Evolutionary conservation across 2,329 filamentous ascomycete genomes (phyloP), one percentile per base, ranked within the genome.

Genomic region (Geosmithia putterillii): DNA sequence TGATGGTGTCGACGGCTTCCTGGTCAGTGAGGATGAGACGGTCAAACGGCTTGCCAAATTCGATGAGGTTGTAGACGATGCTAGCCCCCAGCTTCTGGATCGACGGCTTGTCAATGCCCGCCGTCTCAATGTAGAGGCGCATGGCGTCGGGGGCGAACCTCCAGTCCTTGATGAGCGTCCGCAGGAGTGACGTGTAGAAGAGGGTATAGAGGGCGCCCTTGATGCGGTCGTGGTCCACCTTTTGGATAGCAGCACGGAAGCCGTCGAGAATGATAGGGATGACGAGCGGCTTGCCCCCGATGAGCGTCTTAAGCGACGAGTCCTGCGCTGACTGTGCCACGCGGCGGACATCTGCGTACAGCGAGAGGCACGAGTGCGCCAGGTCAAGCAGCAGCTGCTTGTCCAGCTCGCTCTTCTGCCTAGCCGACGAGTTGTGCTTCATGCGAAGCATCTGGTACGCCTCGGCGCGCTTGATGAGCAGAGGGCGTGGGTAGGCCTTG

Each of bases 381-480:
- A 98, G 72, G 58, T 98, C 89, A 15, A 94, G 70, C 1, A 98
- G 69, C 12, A 98, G 66, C 14, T 71, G 74, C 59, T 88, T 90
- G 61, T 98, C 92, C 1, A 98, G 70, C n/a, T 88, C 81, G 28
- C 87, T 94, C 59, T 90, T 89, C 38, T 85, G 84, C 42, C 92
- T 76, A 18, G 90, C 85, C 2, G 86, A 82, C 22, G 90, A 83
- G 53, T 96, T 98, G 64, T 95, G 89, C 52, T 94, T 86, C 42
- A 95, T 71, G n/a, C 92, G 82, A 58, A 95, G 83, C 44, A 95
- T 73, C 55, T 96, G 89, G 58, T 98, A 98, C 2, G 94, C 84
- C 57, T 95, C 89, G 15, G 92, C 92, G 49, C 92, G 79, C 57
- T 92, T 86, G 46, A 96, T 81, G 10, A 98, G 74, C n/a, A 98